Base-by-base conservation (phyloP, 495 filamentous ascomycete species). In the Xylaria curta region DNA sequence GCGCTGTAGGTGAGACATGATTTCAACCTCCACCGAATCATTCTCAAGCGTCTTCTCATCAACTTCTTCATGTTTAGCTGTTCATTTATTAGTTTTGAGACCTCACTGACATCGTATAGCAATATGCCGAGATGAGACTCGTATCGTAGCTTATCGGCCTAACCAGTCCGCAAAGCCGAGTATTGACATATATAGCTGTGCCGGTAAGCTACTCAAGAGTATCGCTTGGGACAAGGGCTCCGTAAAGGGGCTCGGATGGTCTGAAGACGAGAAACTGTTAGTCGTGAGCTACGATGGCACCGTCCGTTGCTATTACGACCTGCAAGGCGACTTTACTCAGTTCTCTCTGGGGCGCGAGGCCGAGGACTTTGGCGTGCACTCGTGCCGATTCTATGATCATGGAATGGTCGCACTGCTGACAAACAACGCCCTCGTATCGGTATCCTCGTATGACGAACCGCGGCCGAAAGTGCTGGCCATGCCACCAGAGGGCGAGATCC, bases 121-220 rank as follows among this genome's bases (percentile, higher is more conserved):
- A 53, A 85, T 99, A 44, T 92, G 94, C 83, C 92, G 94, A 15
- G 94, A 98, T 80, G 94, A 97, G 74, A 89, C 86, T 54, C 95
- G 95, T 78, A 83, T 97, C n/a, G 87, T 92, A 62, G 85, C 92
- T 21, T 92, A 92, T 74, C 88, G 92, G 64, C 91, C 92, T 65
- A 82, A 89, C 3, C 89, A 92, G 77, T 84, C 89, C 7, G 83
- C 90, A 24, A 97, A 95, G 80, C 89, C 93, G 19, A 92, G 90
- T 74, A 96, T 99, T 80, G 94, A 98, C 79, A 89, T 99, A 71
- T 97, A 98, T 83, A 97, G 94, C 79, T 94, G 88, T 78, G 91
- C 96, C 4, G 96, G 97, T 38, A 95, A 92, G 81, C 87, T 92
- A 47, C 92, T 98, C 66, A 83, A 82, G 62, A 82, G 80, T 62